Percentiles rank a stretch among this genome's conserved stretches.
phyloP scores from a whole-genome alignment of 345 rosid species.

The Hypericum perforatum region DNA sequence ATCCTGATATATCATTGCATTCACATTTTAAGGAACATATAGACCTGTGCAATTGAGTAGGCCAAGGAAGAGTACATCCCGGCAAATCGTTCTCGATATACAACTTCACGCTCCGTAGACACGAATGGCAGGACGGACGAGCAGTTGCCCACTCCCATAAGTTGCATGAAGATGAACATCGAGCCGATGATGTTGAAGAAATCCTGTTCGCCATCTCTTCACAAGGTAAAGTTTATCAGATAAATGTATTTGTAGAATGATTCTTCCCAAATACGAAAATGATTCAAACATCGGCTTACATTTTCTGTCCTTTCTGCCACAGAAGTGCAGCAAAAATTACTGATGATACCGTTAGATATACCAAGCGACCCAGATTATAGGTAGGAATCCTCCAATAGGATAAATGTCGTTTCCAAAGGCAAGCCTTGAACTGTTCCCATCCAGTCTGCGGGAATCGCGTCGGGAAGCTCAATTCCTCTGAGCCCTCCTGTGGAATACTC shows the following conservation, averaged over 20 bases:
- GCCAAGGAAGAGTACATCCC: slow-evolving; percentile 56
- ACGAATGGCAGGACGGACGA: slow-evolving; percentile 35
- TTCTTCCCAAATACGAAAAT: not conserved
- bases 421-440: slow-evolving; percentile 32
- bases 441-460: slow-evolving; percentile 13
- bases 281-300: slow-evolving; percentile 15
- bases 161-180: slow-evolving; percentile 26
- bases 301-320: slow-evolving; percentile 31
- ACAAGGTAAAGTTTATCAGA: not conserved
- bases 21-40: not conserved
- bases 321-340: slow-evolving; percentile 21
- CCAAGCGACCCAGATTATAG: slow-evolving; percentile 23
- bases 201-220: slow-evolving; percentile 44
- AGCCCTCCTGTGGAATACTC: slow-evolving; percentile 14
- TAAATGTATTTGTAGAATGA: too few relatives aligned
- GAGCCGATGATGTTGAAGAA: slow-evolving; percentile 40
- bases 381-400: slow-evolving; percentile 34
- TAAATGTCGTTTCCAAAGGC: slow-evolving; percentile 33
- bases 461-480: slow-evolving; percentile 19
- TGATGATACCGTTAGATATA: slow-evolving; percentile 10
- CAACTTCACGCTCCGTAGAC: slow-evolving; percentile 29
- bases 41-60: slow-evolving; percentile 54
- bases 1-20: not conserved
- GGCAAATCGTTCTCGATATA: slow-evolving; percentile 56
- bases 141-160: slow-evolving; percentile 33